Evolutionary conservation across 345 rosid species (phyloP), one percentile per base, ranked within the genome.

Genomic region (Sonneratia alba): DNA sequence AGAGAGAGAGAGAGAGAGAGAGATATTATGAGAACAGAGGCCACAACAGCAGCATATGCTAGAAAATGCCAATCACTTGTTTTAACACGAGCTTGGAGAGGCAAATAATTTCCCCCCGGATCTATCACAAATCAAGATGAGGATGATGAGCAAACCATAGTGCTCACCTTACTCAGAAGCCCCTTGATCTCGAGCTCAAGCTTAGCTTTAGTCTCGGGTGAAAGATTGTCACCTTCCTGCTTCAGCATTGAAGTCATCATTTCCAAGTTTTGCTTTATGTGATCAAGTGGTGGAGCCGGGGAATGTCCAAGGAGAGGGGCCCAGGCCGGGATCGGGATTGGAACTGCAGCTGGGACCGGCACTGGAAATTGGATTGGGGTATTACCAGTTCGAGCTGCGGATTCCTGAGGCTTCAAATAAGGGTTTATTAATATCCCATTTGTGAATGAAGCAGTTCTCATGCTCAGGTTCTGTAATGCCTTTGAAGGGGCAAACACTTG

Each of bases 171-270:
- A 57, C 78, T 82, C 67, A 94, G 79, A 55, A 94, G 91, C 65
- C 85, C 84, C 37, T 90, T 83, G 63, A 94, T 94, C 78, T 87
- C 98, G 36, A 74, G 75, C 83, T 87, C 97, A 68, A 94, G 72
- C 73, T 88, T 88, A 32, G 82, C 88, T 81, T 76, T 91, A 67
- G 84, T 90, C 81, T 90, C 97, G 0, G 87, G 88, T 32, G 97
- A 87, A 70, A 91, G 85, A 78, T 81, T 80, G 78, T 94, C 86
- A 51, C 98, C 98, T 0, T 96, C 83, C 70, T 88, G 81, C 83
- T 87, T 85, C 78, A 94, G 84, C 97, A 89, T 90, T 49, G 86
- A 78, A 18, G 93, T 91, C 97, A 94, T 91, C 88, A 86, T 90
- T 87, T 87, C 89, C 64, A 94, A 86, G 80, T 94, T 91, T 77